A percentile compares a stretch with the other conserved stretches of the same genome.
Conservation (phyloP, 2,329 filamentous ascomycete species). For the Triangularia verruculosa region DNA sequence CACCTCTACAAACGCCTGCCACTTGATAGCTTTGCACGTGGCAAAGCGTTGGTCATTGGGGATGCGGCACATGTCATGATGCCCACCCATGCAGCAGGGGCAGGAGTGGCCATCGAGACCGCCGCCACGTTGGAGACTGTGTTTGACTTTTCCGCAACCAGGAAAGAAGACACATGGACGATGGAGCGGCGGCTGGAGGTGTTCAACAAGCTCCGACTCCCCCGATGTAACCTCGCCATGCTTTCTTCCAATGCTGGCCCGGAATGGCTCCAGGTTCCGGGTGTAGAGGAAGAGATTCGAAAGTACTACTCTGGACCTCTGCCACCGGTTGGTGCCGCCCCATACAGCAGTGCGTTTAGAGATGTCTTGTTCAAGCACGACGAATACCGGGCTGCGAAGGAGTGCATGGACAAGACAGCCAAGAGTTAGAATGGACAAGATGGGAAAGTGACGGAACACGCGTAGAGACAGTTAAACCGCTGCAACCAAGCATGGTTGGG, state of each 20-base stretch:
- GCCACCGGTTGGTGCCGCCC: constrained; percentile 9
- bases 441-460: neutral
- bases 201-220: constrained; percentile 20
- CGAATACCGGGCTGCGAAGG: constrained; percentile 15
- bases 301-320: constrained; percentile 20
- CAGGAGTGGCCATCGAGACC: constrained; percentile 20
- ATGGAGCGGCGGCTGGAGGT: constrained; percentile 9
- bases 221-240: constrained; percentile 23
- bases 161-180: neutral
- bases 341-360: constrained; percentile 16
- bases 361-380: constrained; percentile 23
- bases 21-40: constrained; percentile 18
- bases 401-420: constrained; percentile 8
- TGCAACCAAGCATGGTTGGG: neutral
- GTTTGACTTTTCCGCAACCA: constrained; percentile 9
- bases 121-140: constrained; percentile 20
- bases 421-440: neutral
- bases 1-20: constrained; percentile 17
- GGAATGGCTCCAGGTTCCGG: constrained; percentile 12
- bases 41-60: constrained; percentile 17
- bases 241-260: constrained; percentile 19
- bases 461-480: neutral
- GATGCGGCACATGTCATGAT: constrained; percentile 25
- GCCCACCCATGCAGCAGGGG: constrained; percentile 21
- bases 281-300: constrained; percentile 20